A percentile compares a stretch with the other conserved stretches of the same genome.
Evolutionary conservation across 1,284 basidiomycete genomes (phyloP).

Genomic region (Ustilago nuda): DNA sequence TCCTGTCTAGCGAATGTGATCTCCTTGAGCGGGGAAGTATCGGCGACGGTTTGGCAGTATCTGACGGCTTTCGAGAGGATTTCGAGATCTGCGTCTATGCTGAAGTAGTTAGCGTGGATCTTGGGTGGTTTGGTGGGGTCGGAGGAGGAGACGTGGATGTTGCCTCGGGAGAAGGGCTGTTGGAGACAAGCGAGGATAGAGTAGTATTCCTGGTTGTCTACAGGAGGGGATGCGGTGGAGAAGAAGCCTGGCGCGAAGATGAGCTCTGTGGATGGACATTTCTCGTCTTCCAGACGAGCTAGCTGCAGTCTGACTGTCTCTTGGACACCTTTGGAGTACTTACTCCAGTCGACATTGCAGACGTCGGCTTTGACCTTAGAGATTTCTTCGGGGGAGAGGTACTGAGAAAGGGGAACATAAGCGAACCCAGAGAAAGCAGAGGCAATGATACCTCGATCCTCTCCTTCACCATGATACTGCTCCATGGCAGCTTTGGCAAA

Average conservation of each 20-base stretch:
- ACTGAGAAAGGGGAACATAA: slow-evolving; percentile 51
- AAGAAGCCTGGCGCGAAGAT: slow-evolving; percentile 65
- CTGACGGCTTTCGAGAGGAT: slow-evolving; percentile 56
- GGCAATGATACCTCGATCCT: slow-evolving; percentile 57
- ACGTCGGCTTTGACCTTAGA: slow-evolving; percentile 45
- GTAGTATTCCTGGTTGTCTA: slow-evolving; percentile 54
- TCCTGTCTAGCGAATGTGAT: slow-evolving; percentile 44
- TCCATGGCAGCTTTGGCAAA: slow-evolving; percentile 60
- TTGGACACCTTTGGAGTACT: slow-evolving; percentile 46
- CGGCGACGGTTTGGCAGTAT: slow-evolving; percentile 47
- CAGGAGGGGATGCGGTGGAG: slow-evolving; percentile 47
- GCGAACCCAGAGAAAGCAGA: slow-evolving; percentile 57
- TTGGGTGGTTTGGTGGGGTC: slow-evolving; percentile 38
- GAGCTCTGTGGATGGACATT: slow-evolving; percentile 47
- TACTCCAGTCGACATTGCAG: slow-evolving; percentile 32
- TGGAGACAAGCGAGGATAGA: slow-evolving; percentile 50
- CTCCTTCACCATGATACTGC: slow-evolving; percentile 41
- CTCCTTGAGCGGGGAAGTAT: slow-evolving; percentile 36
- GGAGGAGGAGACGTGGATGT: slow-evolving; percentile 42
- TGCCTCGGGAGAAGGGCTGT: slow-evolving; percentile 58
- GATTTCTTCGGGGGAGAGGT: slow-evolving; percentile 44
- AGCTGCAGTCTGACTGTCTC: slow-evolving; percentile 52
- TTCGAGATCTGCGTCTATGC: slow-evolving; percentile 55
- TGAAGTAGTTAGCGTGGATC: slow-evolving; percentile 57
- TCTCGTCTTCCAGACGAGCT: slow-evolving; percentile 44